Evolutionary conservation across 202 grass and related monocot genomes (phyloP), one percentile per base, ranked within the genome.

Genomic region (Brachypodium distachyon): DNA sequence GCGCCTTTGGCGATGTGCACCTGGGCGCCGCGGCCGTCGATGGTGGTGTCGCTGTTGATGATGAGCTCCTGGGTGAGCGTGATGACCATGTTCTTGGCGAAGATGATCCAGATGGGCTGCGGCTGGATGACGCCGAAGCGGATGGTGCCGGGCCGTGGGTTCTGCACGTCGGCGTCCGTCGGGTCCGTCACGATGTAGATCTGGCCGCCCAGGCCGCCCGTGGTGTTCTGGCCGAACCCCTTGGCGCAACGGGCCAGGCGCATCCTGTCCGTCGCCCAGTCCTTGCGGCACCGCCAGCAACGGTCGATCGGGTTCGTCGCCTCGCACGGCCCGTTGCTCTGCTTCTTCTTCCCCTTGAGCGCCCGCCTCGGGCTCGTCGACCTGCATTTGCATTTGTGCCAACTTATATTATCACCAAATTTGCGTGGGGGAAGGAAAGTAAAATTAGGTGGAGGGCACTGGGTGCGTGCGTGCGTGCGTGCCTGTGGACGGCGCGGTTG

Each of bases 261-360:
- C 75, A 81, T 82, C 4, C 91, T 82, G 67, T 90, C 77, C 7
- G 38, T 87, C 13, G 57, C 77, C 91, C 91, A 94, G 79, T 94
- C 65, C 17, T 39, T 29, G 62, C 82, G 84, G 85, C 91, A 94
- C n/a, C 91, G 72, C 91, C 91, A 94, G 51, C 91, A 94, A 26
- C 88, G 86, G 88, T 94, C 91, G 57, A 91, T 91, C 44, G 85
- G 91, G 85, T 94, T 94, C 21, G 88, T 91, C 31, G 85, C 79
- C 12, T 29, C 2, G 78, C 91, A 94, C 39, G 79, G 79, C 0
- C 79, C 82, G 1, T 21, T 47, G 54, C 41, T 50, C 1, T 54
- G 23, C 61, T 85, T 40, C 62, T 69, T 28, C 40, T 27, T 18
- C 41, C 61, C 37, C 19, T 46, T 59, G 13, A 91, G 56, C 51